Evolutionary conservation across 2,329 filamentous ascomycete genomes (phyloP), one percentile per base, ranked within the genome.

Genomic region (Lachnellula occidentalis): DNA sequence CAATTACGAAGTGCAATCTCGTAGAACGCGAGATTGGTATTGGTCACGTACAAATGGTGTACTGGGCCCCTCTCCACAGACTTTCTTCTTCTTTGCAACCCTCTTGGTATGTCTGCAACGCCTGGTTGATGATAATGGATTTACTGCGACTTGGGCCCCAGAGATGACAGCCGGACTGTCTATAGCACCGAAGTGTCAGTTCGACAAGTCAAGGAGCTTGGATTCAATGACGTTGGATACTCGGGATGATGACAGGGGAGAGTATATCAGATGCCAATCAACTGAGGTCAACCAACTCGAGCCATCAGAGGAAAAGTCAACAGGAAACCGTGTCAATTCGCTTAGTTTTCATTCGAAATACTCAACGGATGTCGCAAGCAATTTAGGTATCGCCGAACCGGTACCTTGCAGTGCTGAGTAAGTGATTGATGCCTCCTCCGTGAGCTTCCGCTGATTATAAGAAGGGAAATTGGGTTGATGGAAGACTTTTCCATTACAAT

Each of bases 401-500:
- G 34, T 61, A 15, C 17, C 50, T 22, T 61, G 57, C 31, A 59
- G 59, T 42, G 55, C 57, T 17, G 55, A 53, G 59, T 61, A 42
- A 54, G 57, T 56, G 47, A 41, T 48, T n/a, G 4, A 37, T 3
- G 27, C 19, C 21, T 15, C 15, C 14, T 3, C 5, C 19, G 6
- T 8, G 15, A n/a, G 27, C 41, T 47, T 5, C 19, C 24, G 42
- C 50, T 56, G 43, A 56, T 24, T 39, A 3, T 15, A 14, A 8
- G 39, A 53, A 60, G 58, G 11, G 17, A 50, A 31, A 58, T 49
- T 45, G 41, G 11, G 12, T 22, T 43, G n/a, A 19, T 11, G 14
- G 41, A 22, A 17, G 19, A 22, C 41, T 43, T 19, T 12, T 43
- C 19, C 21, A 14, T 43, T 12, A 12, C 41, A 3, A 43, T 22